These are phyloP conservation scores for Pythium myriotylum DNA, from an alignment of 352 stramenopile species.

Conservation along the genomic window DNA sequence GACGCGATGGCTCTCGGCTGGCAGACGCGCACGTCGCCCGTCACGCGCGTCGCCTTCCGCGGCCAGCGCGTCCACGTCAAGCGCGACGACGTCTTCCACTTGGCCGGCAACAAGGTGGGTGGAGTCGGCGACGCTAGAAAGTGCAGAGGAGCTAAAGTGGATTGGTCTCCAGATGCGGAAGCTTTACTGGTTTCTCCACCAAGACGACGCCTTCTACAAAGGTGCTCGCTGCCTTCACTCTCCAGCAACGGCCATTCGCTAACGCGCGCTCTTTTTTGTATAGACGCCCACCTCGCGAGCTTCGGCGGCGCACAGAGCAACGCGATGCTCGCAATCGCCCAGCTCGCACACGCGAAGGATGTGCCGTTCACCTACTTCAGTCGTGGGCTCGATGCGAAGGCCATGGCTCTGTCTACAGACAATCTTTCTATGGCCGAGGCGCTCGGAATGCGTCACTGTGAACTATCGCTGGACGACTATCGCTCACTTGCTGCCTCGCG, in stretches of 20 bases:
- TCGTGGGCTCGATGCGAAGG: conserved; percentile 37
- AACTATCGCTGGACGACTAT: conserved; percentile 49
- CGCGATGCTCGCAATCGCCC: conserved; percentile 83
- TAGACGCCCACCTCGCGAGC: conserved; percentile 65
- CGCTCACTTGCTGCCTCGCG: conserved; percentile 42
- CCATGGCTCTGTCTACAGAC: not conserved
- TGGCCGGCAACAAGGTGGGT: conserved; percentile 84
- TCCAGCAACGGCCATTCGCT: not conserved
- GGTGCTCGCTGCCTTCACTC: conserved; percentile 20
- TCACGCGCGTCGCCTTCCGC: conserved; percentile 70
- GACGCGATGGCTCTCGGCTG: conserved; percentile 7
- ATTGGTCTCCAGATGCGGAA: conserved; percentile 70
- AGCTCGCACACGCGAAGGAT: conserved; percentile 67
- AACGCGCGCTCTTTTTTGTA: not conserved
- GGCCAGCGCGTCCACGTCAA: conserved; percentile 80
- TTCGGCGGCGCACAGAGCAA: conserved; percentile 85
- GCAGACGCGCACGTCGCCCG: conserved; percentile 38
- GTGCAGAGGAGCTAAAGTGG: too few relatives aligned
- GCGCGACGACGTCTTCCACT: conserved; percentile 74
- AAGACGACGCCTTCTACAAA: conserved; percentile 60
- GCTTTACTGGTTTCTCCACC: conserved; percentile 74
- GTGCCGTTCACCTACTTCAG: conserved; percentile 89
- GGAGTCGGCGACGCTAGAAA: too few relatives aligned
- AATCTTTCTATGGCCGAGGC: conserved; percentile 50
- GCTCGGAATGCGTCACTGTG: conserved; percentile 73